Evolutionary conservation across 73 alveolate species (phyloP).

Genomic region (Paraurostyla sp.): DNA sequence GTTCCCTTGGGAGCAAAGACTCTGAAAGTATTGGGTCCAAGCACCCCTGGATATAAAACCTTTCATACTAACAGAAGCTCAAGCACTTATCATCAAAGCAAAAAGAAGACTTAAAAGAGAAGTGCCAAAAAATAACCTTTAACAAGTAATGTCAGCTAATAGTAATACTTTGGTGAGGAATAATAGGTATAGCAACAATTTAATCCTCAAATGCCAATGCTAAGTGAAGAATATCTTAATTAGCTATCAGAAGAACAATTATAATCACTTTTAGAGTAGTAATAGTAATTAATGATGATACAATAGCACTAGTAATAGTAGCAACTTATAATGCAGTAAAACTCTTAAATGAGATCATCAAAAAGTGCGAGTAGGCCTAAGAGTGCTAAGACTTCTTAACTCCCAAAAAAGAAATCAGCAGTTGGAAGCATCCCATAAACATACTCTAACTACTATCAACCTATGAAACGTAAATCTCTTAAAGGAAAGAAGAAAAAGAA

Average conservation of each 20-base stretch:
- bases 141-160: background rate
- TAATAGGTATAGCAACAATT: background rate
- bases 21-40: constrained; percentile 21
- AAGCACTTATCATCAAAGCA: background rate
- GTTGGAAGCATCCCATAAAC: background rate
- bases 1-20: no score
- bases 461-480: background rate
- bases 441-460: background rate
- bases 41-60: constrained; percentile 24
- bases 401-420: background rate
- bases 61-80: constrained; percentile 1
- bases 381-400: constrained; percentile 10
- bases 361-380: constrained; percentile 35
- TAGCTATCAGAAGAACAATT: constrained; percentile 47
- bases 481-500: background rate
- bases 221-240: constrained; percentile 47
- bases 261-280: constrained; percentile 10
- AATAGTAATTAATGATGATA: constrained; percentile 14
- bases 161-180: constrained; percentile 2
- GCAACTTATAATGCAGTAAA: background rate
- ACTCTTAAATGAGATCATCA: background rate
- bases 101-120: constrained; percentile 24
- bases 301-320: background rate
- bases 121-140: background rate
- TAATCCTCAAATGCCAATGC: constrained; percentile 16